Evolutionary conservation across 1,139 yeast species (phyloP).

Genomic region (Candida sp.): DNA sequence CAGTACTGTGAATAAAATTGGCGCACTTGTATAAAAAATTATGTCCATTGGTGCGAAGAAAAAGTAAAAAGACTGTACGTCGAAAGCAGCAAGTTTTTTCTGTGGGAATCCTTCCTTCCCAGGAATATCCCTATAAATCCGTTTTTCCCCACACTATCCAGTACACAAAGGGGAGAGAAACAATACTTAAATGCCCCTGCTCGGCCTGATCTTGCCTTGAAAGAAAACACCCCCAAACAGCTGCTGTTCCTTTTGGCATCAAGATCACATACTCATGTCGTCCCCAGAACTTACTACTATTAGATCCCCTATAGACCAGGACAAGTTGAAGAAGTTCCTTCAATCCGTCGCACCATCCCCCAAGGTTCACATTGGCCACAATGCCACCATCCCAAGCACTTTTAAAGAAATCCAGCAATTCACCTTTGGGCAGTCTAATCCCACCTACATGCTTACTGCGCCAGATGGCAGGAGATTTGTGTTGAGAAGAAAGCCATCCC

Average conservation of each 20-base stretch:
- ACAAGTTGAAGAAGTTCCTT: slow-evolving; percentile 31
- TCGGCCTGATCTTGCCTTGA: not conserved
- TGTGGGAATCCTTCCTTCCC: not conserved
- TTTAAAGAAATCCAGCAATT: slow-evolving; percentile 51
- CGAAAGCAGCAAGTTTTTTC: not conserved
- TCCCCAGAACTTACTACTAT: slow-evolving; percentile 28
- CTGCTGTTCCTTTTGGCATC: not conserved
- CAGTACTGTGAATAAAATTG: too few species aligned
- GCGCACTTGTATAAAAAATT: too few species aligned
- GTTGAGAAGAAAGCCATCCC: slow-evolving; percentile 64
- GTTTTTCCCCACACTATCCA: not conserved
- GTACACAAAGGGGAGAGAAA: not conserved
- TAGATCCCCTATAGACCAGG: slow-evolving; percentile 42
- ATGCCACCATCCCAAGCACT: slow-evolving; percentile 9
- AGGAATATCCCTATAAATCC: not conserved
- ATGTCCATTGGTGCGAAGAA: too few species aligned
- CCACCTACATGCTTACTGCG: slow-evolving; percentile 61
- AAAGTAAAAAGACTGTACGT: too few species aligned
- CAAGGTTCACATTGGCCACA: slow-evolving; percentile 20
- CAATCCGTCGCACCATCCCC: slow-evolving; percentile 12
- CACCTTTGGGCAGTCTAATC: slow-evolving; percentile 70
- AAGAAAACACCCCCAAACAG: not conserved
- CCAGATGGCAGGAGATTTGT: slow-evolving; percentile 46
- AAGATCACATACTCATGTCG: not conserved
- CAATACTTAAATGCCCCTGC: not conserved